Conservation (phyloP, 306 rosid species). For the Casuarina glauca region DNA sequence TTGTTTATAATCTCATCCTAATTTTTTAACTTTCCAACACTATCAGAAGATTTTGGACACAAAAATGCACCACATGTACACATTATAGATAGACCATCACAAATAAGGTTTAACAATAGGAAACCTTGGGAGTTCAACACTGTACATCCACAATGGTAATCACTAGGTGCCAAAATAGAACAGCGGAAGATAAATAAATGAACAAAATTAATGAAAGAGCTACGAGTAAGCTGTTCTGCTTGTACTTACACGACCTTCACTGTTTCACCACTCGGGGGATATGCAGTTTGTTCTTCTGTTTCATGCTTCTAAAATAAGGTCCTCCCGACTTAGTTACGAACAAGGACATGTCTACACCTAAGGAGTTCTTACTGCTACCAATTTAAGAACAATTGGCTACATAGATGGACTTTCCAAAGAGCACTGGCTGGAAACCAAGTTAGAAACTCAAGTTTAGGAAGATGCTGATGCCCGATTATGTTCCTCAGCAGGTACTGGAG, state of each 20-base stretch:
- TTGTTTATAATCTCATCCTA: no score
- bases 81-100: background rate
- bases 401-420: constrained; percentile 2
- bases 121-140: background rate
- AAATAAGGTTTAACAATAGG: background rate
- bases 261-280: background rate
- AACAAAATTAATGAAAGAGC: constrained; percentile 15
- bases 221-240: constrained; percentile 1
- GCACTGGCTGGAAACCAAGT: constrained; percentile 12
- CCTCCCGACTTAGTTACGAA: background rate
- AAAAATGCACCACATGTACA: background rate
- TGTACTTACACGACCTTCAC: constrained; percentile 1
- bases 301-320: constrained; percentile 8
- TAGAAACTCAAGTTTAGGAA: constrained; percentile 29
- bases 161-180: background rate
- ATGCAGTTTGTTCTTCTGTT: constrained; percentile 1
- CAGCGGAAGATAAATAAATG: background rate
- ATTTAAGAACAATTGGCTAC: constrained; percentile 14
- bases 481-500: constrained; percentile 36
- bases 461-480: constrained; percentile 34
- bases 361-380: constrained; percentile 20
- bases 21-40: background rate
- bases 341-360: constrained; percentile 14
- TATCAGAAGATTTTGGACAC: background rate
- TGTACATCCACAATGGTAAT: background rate